Evolutionary conservation across 306 rosid genomes (phyloP).

Genomic region (Dicorynia guianensis): DNA sequence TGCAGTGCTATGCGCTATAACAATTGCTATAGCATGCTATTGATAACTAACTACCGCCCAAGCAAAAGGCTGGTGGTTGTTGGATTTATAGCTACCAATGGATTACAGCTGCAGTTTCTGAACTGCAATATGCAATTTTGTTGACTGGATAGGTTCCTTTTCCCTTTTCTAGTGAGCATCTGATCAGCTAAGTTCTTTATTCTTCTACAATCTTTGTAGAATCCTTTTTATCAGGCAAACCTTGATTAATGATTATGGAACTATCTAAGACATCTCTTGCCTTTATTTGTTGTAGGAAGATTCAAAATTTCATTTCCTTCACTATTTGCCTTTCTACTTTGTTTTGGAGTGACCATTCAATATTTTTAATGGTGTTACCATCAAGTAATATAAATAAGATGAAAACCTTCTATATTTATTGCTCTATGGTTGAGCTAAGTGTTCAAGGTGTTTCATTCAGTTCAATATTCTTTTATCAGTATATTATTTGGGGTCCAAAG

Average conservation of each 20-base stretch:
- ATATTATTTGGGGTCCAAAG: background rate
- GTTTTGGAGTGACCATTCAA: too few species aligned
- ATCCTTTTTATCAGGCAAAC: background rate
- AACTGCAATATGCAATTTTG: background rate
- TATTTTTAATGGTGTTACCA: too few species aligned
- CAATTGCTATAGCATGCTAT: too few species aligned
- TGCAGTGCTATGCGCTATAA: too few species aligned
- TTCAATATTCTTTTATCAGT: background rate
- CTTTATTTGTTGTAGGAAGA: too few species aligned
- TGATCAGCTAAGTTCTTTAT: background rate
- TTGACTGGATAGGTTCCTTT: background rate
- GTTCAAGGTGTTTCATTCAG: slow-evolving; percentile 22
- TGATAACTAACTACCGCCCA: too few species aligned
- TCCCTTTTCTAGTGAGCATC: background rate
- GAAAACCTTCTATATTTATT: background rate
- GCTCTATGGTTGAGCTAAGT: slow-evolving; percentile 14
- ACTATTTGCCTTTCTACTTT: too few species aligned
- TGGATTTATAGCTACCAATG: slow-evolving; percentile 12
- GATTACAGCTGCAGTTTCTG: background rate
- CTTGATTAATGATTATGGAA: too few species aligned
- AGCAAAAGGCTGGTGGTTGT: slow-evolving; percentile 3
- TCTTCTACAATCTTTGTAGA: background rate
- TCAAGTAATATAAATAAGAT: too few species aligned
- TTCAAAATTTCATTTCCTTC: too few species aligned
- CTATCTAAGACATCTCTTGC: too few species aligned